Evolutionary conservation across 2,329 filamentous ascomycete genomes (phyloP), one percentile per base, ranked within the genome.

Genomic region (Calonectria pteridis): DNA sequence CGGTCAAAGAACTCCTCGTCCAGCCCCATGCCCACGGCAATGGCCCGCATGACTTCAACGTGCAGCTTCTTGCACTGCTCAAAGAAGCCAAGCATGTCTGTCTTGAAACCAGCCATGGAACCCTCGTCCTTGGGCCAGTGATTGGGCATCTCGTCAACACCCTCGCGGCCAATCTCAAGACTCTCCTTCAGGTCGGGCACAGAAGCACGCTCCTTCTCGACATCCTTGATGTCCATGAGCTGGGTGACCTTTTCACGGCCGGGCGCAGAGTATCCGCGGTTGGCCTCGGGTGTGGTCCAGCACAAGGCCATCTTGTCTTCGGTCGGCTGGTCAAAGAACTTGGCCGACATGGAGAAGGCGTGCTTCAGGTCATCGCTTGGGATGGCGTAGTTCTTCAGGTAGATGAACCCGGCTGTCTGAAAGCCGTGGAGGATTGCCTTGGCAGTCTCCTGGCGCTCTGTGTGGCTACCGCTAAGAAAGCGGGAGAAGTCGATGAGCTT

Each of bases 351-450:
- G 75, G 87, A 82, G 82, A 97, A 97, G 73, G 93, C 89, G 71
- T 89, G 84, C 73, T 89, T 83, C 16, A 95, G 86, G 13, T 89
- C 88, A 11, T 89, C 85, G 4, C 89, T 80, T 0, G 92, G 85
- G 73, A 98, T 93, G 50, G 93, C 91, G 77, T 96, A 93, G 84
- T 96, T 94, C 79, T 93, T 93, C 49, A 98, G 91, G 85, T 98
- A 98, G 81, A 98, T 91, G 87, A 98, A 98, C 71, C 96, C 96
- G 3, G 95, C 94, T 1, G 90, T 93, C 80, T 95, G 94, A 86
- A 98, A 98, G 51, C 94, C 95, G 67, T 91, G 82, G 16, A 96
- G 91, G 77, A 98, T 92, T 50, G 93, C 91, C 67, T 91, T 85
- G 28, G 95, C 95, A 1, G 94, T 92, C 53, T 89, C 85, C 65